These are phyloP conservation scores for Aspergillus pseudoterreus DNA, from an alignment of 2,329 filamentous ascomycete species.

Conservation along the genomic window DNA sequence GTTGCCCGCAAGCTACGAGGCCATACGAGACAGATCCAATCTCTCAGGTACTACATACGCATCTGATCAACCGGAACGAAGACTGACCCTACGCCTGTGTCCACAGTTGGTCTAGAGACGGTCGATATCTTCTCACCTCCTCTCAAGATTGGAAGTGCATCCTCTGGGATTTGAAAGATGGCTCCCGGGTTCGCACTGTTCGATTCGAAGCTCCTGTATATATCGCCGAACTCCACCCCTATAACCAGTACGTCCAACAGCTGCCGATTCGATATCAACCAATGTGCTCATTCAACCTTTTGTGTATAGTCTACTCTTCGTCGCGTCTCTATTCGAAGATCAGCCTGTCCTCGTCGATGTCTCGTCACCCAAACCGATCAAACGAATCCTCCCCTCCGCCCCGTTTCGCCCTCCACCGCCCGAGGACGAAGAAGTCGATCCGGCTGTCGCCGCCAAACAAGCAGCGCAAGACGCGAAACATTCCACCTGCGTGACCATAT, in stretches of 20 bases:
- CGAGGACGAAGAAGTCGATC: conserved; percentile 63
- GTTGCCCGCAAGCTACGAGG: conserved; percentile 91
- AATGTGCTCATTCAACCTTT: background rate
- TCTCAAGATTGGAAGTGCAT: conserved; percentile 97
- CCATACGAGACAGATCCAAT: conserved; percentile 91
- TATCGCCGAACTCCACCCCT: conserved; percentile 90
- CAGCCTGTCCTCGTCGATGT: conserved; percentile 85
- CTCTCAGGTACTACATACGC: conserved; percentile 55
- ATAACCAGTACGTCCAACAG: conserved; percentile 65
- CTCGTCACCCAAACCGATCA: conserved; percentile 64
- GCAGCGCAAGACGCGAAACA: conserved; percentile 90
- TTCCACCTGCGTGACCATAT: conserved; percentile 88
- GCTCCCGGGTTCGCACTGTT: conserved; percentile 71
- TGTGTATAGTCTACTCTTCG: conserved; percentile 66
- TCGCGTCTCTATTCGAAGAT: conserved; percentile 90
- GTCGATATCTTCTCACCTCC: conserved; percentile 84
- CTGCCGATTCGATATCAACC: background rate
- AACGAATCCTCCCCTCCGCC: conserved; percentile 74
- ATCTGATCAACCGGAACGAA: background rate
- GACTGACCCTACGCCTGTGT: conserved; percentile 3
- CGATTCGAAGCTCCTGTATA: conserved; percentile 92
- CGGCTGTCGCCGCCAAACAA: conserved; percentile 69
- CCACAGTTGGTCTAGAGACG: conserved; percentile 80
- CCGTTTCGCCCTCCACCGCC: conserved; percentile 66
- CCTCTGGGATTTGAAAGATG: conserved; percentile 83